Percentiles rank a stretch among this genome's conserved stretches.
phyloP scores from a whole-genome alignment of 495 filamentous ascomycete species.

The Letharia lupina region DNA sequence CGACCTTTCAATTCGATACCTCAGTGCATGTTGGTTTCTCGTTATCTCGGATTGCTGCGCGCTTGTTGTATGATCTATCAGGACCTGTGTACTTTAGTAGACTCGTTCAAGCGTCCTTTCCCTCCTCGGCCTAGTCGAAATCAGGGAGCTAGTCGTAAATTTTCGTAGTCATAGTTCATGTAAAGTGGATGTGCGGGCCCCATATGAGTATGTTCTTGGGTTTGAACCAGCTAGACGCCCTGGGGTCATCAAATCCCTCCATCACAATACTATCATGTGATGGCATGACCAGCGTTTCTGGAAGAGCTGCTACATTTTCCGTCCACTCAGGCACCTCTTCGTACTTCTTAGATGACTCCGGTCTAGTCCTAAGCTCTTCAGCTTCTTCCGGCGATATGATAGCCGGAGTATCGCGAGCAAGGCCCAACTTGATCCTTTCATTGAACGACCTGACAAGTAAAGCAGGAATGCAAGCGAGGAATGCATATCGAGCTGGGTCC shows the following conservation, averaged over 20 bases:
- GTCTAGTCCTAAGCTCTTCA: constrained; percentile 15
- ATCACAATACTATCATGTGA: background rate
- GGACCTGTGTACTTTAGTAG: background rate
- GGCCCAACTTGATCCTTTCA: background rate
- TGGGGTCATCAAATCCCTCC: background rate
- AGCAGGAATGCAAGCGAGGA: background rate
- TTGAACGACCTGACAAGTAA: background rate
- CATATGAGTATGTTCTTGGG: background rate
- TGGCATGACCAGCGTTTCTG: constrained; percentile 6
- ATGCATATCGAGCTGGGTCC: background rate
- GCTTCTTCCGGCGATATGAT: constrained; percentile 23
- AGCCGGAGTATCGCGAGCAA: constrained; percentile 6
- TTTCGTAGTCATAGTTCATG: background rate
- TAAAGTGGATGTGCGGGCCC: background rate
- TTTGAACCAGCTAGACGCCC: background rate
- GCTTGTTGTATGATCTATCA: background rate
- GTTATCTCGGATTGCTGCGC: background rate
- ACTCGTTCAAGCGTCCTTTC: background rate
- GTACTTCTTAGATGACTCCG: constrained; percentile 16
- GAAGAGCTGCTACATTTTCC: constrained; percentile 20
- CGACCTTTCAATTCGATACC: background rate
- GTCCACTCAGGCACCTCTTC: constrained; percentile 25
- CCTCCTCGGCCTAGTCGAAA: background rate
- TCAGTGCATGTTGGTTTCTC: background rate
- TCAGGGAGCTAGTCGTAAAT: background rate